These are phyloP conservation scores for Zymoseptoria tritici DNA, from an alignment of 2,329 filamentous ascomycete genomes.

Conservation along the genomic window DNA sequence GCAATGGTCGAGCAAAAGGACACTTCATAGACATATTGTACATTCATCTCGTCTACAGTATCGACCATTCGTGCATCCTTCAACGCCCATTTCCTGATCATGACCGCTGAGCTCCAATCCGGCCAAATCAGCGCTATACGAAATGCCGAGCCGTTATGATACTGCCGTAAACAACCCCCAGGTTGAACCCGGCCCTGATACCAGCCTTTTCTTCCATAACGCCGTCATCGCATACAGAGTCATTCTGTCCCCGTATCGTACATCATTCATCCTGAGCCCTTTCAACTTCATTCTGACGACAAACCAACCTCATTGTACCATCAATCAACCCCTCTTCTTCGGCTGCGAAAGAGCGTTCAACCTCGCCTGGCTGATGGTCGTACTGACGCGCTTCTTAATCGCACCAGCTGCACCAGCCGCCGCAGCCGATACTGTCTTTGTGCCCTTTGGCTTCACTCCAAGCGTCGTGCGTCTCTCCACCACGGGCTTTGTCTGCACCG, in stretches of 20 bases:
- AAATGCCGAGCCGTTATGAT: neutral
- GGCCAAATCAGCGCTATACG: neutral
- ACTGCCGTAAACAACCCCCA: neutral
- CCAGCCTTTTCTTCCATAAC: neutral
- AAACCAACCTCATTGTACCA: neutral
- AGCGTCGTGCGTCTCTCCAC: constrained; percentile 22
- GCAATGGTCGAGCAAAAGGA: neutral
- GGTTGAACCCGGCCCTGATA: neutral
- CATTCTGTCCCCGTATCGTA: neutral
- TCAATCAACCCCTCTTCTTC: constrained; percentile 16
- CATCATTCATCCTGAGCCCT: neutral
- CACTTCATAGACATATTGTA: neutral
- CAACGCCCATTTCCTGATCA: neutral
- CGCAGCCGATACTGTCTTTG: constrained; percentile 9
- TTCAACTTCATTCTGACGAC: no score
- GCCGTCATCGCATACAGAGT: neutral
- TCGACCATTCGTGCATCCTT: neutral
- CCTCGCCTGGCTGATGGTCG: constrained; percentile 25
- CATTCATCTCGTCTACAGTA: neutral
- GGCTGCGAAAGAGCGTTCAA: constrained; percentile 28
- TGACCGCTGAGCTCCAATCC: neutral
- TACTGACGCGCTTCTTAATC: constrained; percentile 14
- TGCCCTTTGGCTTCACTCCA: constrained; percentile 28
- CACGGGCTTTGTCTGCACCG: constrained; percentile 7
- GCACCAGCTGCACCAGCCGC: neutral